Evolutionary conservation across 495 filamentous ascomycete species (phyloP), one percentile per base, ranked within the genome.

Genomic region (Trichocladium uniseriatum): DNA sequence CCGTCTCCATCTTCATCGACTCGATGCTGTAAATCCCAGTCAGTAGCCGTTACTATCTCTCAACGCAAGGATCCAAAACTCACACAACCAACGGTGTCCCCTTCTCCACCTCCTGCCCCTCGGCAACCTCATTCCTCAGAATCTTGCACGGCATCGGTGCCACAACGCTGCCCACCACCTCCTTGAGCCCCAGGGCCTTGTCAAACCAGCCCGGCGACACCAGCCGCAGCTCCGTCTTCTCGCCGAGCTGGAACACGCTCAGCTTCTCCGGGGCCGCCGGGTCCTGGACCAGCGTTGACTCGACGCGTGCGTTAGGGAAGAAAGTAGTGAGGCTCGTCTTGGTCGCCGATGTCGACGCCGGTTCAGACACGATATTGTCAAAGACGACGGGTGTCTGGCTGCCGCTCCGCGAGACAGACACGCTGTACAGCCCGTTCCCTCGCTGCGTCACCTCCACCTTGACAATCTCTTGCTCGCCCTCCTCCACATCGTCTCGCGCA

Each of bases 1-100:
- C 89, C 28, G 89, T 98, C 69, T 98, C 92, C 92, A 98, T 98
- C 77, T 98, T 98, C 92, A 98, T 98, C 48, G 91, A 96, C 69
- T 98, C 92, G 60, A 98, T 94, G 1, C 76, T 75, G 38, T 10
- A 21, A 15, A 15, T 10, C 5, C 39, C 29, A 41, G 31, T 60
- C 42, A 67, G 62, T 37, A 49, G 11, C 8, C 5, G 8, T 6
- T 22, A 18, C n/a, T 4, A 16, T 15, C 14, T 45, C 3, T 9
- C 15, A 9, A 19, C 16, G 11, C 18, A 9, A 14, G 27, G 36
- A 2, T 8, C 14, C 9, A 32, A 22, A 14, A 68, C 75, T 73
- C 59, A 79, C 76, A 98, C 90, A 36, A 97, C 88, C 52, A 98
- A 69, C 16, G 87, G 79, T 56, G 94, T 81, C 43, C 89, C 90